These are phyloP conservation scores for Citrus unshiu DNA, from an alignment of 345 rosid genomes.

Conservation along the genomic window DNA sequence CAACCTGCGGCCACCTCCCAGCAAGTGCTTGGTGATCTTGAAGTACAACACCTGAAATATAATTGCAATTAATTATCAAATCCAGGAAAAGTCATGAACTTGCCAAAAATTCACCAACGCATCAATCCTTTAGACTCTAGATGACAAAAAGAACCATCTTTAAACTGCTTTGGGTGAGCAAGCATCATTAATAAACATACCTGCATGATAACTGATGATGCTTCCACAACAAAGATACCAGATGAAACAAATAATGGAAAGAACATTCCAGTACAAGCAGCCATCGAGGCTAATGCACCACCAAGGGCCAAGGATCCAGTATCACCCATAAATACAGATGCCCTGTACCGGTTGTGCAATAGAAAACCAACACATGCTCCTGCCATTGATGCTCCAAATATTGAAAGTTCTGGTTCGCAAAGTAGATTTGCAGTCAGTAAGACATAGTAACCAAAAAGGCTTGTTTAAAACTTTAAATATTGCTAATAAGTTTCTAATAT, in stretches of 20 bases:
- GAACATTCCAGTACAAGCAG: slow-evolving; percentile 94
- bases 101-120: neutral
- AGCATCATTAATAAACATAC: slow-evolving; percentile 23
- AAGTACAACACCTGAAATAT: slow-evolving; percentile 39
- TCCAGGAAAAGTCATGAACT: neutral
- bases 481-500: neutral
- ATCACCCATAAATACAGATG: slow-evolving; percentile 79
- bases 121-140: neutral
- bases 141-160: neutral
- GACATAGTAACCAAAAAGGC: neutral
- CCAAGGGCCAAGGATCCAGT: slow-evolving; percentile 89
- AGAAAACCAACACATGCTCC: slow-evolving; percentile 95
- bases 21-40: slow-evolving; percentile 28
- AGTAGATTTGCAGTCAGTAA: slow-evolving; percentile 10
- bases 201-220: slow-evolving; percentile 62
- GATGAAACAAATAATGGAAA: slow-evolving; percentile 78
- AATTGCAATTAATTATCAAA: neutral
- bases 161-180: neutral
- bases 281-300: slow-evolving; percentile 94
- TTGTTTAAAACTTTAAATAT: neutral
- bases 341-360: slow-evolving; percentile 77
- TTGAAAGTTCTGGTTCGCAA: slow-evolving; percentile 55
- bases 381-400: slow-evolving; percentile 95
- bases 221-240: slow-evolving; percentile 70
- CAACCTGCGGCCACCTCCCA: slow-evolving; percentile 36